Conservation (phyloP, 2,329 filamentous ascomycete genomes). For the Pseudogymnoascus sp. region DNA sequence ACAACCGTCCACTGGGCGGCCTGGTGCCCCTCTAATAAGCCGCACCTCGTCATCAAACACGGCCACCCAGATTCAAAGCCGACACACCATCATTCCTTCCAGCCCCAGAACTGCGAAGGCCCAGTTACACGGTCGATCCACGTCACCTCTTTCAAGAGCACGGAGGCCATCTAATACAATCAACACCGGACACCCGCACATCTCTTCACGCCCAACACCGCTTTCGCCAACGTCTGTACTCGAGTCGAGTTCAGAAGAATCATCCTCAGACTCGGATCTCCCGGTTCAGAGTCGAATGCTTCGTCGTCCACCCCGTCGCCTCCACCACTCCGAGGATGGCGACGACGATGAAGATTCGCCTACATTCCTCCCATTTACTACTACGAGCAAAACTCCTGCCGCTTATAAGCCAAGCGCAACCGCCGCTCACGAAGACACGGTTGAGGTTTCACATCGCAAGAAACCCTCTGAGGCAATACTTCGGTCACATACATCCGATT, state of each 20-base stretch:
- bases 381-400: slow-evolving; percentile 1
- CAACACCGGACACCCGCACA: slow-evolving; percentile 13
- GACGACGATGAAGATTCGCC: slow-evolving; percentile 28
- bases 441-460: slow-evolving; percentile 18
- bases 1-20: slow-evolving; percentile 7
- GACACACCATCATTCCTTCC: slow-evolving; percentile 20
- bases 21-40: slow-evolving; percentile 25
- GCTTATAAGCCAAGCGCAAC: slow-evolving; percentile 26
- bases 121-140: slow-evolving; percentile 20
- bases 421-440: slow-evolving; percentile 21
- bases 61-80: slow-evolving; percentile 21
- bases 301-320: slow-evolving; percentile 24
- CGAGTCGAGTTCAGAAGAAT: slow-evolving; percentile 17
- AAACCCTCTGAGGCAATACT: slow-evolving; percentile 20
- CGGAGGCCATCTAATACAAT: slow-evolving; percentile 14
- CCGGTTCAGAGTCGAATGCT: slow-evolving; percentile 26
- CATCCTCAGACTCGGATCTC: slow-evolving; percentile 23
- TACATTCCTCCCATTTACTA: slow-evolving; percentile 26
- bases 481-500: slow-evolving; percentile 48
- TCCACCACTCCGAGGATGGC: slow-evolving; percentile 22
- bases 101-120: slow-evolving; percentile 25
- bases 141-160: slow-evolving; percentile 22
- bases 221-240: slow-evolving; percentile 19
- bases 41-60: slow-evolving; percentile 28
- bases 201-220: slow-evolving; percentile 13